Percentiles rank a stretch among this genome's conserved stretches.
Conservation (phyloP, 768 basidiomycete species). For the Nevesoporus exiguus region DNA sequence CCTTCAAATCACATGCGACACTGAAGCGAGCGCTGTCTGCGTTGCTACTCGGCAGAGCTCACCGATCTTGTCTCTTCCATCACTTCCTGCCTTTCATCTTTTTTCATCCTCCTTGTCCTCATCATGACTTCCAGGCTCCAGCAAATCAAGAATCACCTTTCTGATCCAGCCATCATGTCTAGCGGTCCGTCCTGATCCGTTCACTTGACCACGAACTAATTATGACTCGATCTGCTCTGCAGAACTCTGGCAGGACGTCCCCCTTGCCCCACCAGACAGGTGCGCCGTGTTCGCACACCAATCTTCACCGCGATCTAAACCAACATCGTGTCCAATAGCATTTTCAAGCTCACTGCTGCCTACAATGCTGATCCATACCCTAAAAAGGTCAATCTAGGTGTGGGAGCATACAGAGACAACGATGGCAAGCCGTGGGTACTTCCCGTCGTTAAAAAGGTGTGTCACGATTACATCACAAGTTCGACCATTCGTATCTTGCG, state of each 20-base stretch:
- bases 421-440: conserved; percentile 88
- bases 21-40: background rate
- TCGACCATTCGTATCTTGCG: background rate
- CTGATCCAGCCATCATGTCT: conserved; percentile 41
- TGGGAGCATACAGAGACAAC: conserved; percentile 90
- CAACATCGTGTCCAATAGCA: conserved; percentile 43
- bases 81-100: background rate
- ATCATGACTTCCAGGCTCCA: conserved; percentile 57
- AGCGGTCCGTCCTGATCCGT: conserved; percentile 44
- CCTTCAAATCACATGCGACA: conserved; percentile 20
- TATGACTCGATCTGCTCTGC: conserved; percentile 5
- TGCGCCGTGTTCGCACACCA: conserved; percentile 28
- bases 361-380: conserved; percentile 77
- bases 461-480: conserved; percentile 5
- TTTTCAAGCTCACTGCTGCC: conserved; percentile 86
- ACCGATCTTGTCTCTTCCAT: background rate
- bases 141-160: conserved; percentile 56
- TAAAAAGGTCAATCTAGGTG: conserved; percentile 87
- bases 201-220: background rate
- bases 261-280: conserved; percentile 86
- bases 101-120: conserved; percentile 2
- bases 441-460: conserved; percentile 85
- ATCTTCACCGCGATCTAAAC: conserved; percentile 2
- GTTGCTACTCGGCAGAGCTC: background rate
- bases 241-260: conserved; percentile 76